phyloP scores from a whole-genome alignment of 139 green algal species.

The Coccomyxa sp. region DNA sequence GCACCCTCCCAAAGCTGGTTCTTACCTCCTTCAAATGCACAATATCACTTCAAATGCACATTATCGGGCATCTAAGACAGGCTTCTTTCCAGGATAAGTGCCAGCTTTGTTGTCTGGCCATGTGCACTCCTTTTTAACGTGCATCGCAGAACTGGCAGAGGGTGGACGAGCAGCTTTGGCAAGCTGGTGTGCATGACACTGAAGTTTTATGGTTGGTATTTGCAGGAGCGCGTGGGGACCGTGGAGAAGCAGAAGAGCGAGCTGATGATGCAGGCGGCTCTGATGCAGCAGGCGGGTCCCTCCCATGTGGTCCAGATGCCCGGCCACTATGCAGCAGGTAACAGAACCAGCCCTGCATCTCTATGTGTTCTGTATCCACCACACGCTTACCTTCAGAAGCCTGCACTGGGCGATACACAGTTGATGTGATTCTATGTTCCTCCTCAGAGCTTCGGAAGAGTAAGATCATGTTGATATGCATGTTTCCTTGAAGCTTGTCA shows the following conservation, averaged over 20 bases:
- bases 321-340: background rate
- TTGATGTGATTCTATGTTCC: background rate
- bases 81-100: background rate
- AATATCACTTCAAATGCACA: background rate
- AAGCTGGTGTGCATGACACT: background rate
- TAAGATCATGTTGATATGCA: no score
- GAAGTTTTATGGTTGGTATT: background rate
- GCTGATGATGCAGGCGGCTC: conserved; percentile 15
- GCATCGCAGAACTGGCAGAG: no score
- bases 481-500: no score
- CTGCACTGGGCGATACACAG: background rate
- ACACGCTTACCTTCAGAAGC: background rate
- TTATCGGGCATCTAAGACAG: background rate
- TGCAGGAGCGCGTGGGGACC: conserved; percentile 21
- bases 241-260: conserved; percentile 24
- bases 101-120: background rate
- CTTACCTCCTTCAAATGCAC: background rate
- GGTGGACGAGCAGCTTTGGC: no score
- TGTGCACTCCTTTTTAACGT: background rate
- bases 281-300: conserved; percentile 7
- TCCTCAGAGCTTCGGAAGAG: background rate
- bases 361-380: background rate
- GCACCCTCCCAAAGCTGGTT: background rate
- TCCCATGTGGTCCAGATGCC: background rate
- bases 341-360: background rate